phyloP scores from a whole-genome alignment of 495 filamentous ascomycete species.

The Neurospora sublineolata region DNA sequence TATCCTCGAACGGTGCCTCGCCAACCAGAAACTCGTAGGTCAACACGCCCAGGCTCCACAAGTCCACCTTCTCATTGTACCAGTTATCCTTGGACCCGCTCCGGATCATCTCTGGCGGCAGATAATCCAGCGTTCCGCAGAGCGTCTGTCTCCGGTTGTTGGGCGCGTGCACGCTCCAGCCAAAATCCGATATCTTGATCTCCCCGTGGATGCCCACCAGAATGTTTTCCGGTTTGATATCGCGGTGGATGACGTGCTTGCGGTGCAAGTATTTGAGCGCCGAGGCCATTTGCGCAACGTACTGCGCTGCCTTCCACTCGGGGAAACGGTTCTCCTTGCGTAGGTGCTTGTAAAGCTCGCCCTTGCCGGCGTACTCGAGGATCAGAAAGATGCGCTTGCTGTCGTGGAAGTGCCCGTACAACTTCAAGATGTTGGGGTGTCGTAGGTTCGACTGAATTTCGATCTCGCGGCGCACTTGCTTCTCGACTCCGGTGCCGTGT shows the following conservation, averaged over 20 bases:
- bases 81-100: slow-evolving; percentile 66
- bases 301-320: slow-evolving; percentile 93
- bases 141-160: slow-evolving; percentile 90
- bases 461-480: slow-evolving; percentile 92
- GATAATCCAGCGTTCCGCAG: slow-evolving; percentile 94
- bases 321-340: slow-evolving; percentile 78
- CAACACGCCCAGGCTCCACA: slow-evolving; percentile 91
- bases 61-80: slow-evolving; percentile 89
- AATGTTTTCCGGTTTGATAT: slow-evolving; percentile 99
- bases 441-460: slow-evolving; percentile 95
- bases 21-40: slow-evolving; percentile 95
- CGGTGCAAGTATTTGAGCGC: slow-evolving; percentile 87
- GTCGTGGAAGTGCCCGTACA: slow-evolving; percentile 96
- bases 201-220: slow-evolving; percentile 94
- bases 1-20: slow-evolving; percentile 94
- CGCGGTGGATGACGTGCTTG: slow-evolving; percentile 97
- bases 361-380: slow-evolving; percentile 88
- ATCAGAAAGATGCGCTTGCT: slow-evolving; percentile 92
- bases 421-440: slow-evolving; percentile 87
- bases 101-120: slow-evolving; percentile 95
- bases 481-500: slow-evolving; percentile 78
- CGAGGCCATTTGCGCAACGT: slow-evolving; percentile 96
- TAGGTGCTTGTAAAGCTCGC: slow-evolving; percentile 95
- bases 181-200: slow-evolving; percentile 97
- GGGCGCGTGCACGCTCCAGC: slow-evolving; percentile 96